These are phyloP conservation scores for Epichloe sp. DNA, from an alignment of 2,329 filamentous ascomycete genomes.

Conservation along the genomic window DNA sequence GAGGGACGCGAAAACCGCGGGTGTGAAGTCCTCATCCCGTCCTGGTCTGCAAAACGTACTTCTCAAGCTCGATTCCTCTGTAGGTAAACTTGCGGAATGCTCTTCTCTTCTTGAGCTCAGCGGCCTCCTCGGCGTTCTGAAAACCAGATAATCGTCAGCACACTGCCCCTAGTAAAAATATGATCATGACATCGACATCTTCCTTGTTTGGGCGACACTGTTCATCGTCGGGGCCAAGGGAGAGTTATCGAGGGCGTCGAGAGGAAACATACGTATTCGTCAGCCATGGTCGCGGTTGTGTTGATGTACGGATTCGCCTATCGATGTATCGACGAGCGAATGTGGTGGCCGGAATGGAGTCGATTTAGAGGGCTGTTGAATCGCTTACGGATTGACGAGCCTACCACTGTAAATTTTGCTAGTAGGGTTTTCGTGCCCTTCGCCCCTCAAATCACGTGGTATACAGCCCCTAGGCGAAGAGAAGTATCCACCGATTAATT, in stretches of 20 bases:
- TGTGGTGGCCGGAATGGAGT: slow-evolving; percentile 25
- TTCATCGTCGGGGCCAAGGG: slow-evolving; percentile 15
- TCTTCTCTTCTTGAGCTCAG: slow-evolving; percentile 99
- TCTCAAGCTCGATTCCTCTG: slow-evolving; percentile 98
- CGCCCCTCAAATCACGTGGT: slow-evolving; percentile 20
- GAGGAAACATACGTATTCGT: slow-evolving; percentile 67
- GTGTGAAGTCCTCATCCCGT: background rate
- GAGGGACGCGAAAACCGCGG: background rate
- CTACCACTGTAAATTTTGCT: slow-evolving; percentile 20
- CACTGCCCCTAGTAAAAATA: background rate
- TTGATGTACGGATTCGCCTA: slow-evolving; percentile 29
- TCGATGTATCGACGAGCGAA: slow-evolving; percentile 32
- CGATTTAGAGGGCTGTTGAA: slow-evolving; percentile 17
- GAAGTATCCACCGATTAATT: background rate
- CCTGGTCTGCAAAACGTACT: slow-evolving; percentile 50
- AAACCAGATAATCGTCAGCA: slow-evolving; percentile 16
- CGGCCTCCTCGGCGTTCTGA: slow-evolving; percentile 94
- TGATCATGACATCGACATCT: background rate
- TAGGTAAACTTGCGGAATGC: slow-evolving; percentile 99
- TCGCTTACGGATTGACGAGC: slow-evolving; percentile 17
- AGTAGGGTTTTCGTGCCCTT: slow-evolving; percentile 30
- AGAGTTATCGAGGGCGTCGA: slow-evolving; percentile 14
- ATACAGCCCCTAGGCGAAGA: background rate
- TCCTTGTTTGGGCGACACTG: background rate
- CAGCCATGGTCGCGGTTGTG: slow-evolving; percentile 59